These are phyloP conservation scores for Plasmopara muralis DNA, from an alignment of 352 stramenopile species.

Conservation along the genomic window DNA sequence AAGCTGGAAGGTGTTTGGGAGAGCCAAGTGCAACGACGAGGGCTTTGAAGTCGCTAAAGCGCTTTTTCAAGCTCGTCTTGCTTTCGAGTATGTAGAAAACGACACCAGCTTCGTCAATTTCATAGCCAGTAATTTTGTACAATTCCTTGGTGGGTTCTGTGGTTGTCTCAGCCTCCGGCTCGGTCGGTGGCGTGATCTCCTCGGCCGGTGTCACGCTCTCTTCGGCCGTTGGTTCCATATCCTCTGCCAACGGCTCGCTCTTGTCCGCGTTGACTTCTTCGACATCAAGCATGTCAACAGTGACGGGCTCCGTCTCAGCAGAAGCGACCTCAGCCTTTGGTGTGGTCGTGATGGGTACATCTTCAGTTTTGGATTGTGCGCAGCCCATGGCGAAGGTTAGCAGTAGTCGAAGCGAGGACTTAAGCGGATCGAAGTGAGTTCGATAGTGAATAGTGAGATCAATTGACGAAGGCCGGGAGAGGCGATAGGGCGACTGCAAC, in stretches of 20 bases:
- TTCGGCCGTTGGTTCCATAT: not conserved
- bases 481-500: conserved; percentile 1
- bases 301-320: conserved; percentile 10
- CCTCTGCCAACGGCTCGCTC: not conserved
- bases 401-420: conserved; percentile 13
- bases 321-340: conserved; percentile 10
- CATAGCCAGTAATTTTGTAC: conserved; percentile 46
- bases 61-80: conserved; percentile 46
- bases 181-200: conserved; percentile 10
- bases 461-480: conserved; percentile 8
- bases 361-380: conserved; percentile 59
- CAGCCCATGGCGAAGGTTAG: conserved; percentile 59
- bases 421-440: conserved; percentile 25
- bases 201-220: not conserved
- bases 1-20: conserved; percentile 33
- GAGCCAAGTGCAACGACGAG: conserved; percentile 40
- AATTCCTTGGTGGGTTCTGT: conserved; percentile 17
- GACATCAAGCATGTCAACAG: not conserved
- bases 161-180: conserved; percentile 3
- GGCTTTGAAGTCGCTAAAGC: conserved; percentile 79
- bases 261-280: conserved; percentile 10
- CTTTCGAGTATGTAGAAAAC: conserved; percentile 66
- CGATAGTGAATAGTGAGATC: conserved; percentile 21
- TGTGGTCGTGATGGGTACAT: conserved; percentile 20
- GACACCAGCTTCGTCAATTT: conserved; percentile 54